Evolutionary conservation across 805 yeast genomes (phyloP).

Genomic region (Myxozyma kluyveri): DNA sequence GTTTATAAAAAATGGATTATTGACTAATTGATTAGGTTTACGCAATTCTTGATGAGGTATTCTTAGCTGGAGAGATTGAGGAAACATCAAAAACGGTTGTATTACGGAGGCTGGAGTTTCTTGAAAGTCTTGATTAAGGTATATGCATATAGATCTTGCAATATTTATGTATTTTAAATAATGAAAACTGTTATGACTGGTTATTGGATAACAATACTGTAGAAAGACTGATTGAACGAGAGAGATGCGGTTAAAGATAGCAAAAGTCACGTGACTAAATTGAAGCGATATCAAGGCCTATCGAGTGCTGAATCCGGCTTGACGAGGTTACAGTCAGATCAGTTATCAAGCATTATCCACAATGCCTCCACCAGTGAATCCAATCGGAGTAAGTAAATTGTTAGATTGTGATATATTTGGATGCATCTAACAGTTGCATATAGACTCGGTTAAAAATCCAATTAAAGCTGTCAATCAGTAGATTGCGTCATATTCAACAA

Average conservation of each 20-base stretch:
- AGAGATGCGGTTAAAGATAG: no score
- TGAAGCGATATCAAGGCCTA: no score
- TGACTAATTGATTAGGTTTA: slow-evolving; percentile 43
- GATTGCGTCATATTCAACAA: slow-evolving; percentile 67
- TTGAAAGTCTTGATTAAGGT: slow-evolving; percentile 63
- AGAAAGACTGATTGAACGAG: no score
- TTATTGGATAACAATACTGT: background rate
- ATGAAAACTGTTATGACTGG: background rate
- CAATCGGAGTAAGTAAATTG: slow-evolving; percentile 8
- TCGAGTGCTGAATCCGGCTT: no score
- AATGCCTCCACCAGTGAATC: background rate
- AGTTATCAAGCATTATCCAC: background rate
- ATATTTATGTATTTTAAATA: background rate
- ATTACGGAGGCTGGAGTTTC: slow-evolving; percentile 58
- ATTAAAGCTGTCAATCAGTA: slow-evolving; percentile 66
- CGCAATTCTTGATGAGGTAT: slow-evolving; percentile 79
- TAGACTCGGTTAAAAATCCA: slow-evolving; percentile 34
- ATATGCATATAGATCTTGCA: no score
- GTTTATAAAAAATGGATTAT: background rate
- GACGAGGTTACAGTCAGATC: background rate
- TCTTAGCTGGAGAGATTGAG: slow-evolving; percentile 84
- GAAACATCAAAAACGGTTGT: slow-evolving; percentile 74
- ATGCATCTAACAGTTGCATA: background rate
- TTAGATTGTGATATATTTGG: no score
- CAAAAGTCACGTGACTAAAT: no score